Evolutionary conservation across 192 early-diverging fungal genomes (phyloP), one percentile per base, ranked within the genome.

Genomic region (Coemansia javaensis): DNA sequence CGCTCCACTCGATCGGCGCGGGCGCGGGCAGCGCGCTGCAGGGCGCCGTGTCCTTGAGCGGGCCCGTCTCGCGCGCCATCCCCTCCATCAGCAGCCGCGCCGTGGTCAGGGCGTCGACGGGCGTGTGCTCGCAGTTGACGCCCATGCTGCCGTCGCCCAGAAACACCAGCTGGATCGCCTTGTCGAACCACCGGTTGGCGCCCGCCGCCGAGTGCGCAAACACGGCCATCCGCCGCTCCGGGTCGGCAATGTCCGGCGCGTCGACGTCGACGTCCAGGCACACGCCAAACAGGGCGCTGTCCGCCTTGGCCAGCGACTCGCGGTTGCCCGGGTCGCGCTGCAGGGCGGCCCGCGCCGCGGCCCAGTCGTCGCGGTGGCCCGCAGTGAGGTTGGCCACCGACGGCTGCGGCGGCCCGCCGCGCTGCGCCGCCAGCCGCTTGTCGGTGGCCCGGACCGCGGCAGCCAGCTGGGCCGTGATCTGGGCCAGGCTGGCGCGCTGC

Each of bases 151-250:
- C 95, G 52, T 82, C 90, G 59, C 60, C 82, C 42, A 88, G 64
- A 27, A 98, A 82, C 33, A 97, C 82, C 27, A 97, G 59, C 68
- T 91, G 89, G 36, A 98, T 75, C 16, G 90, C 72, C 79, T 98
- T 98, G 77, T 98, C 95, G 77, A 92, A 97, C 95, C 95, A 98
- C 20, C 95, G 79, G 67, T 98, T 98, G 38, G 62, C 62, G 2
- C 80, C 93, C 21, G 89, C 74, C 31, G 68, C 54, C 6, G 81
- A 86, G 63, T 95, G 92, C 66, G 86, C 89, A 15, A 90, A 64
- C 41, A 90, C 86, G 23, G 65, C 76, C 36, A 91, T 81, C 5
- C 82, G 73, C 4, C 68, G 40, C 57, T 93, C 86, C 13, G 80
- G 49, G 47, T 91, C 80, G 6, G 51, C 44, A 22, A 71, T 58